These are phyloP conservation scores for Eimeria sp. DNA, from an alignment of 169 alveolate species.

Conservation along the genomic window DNA sequence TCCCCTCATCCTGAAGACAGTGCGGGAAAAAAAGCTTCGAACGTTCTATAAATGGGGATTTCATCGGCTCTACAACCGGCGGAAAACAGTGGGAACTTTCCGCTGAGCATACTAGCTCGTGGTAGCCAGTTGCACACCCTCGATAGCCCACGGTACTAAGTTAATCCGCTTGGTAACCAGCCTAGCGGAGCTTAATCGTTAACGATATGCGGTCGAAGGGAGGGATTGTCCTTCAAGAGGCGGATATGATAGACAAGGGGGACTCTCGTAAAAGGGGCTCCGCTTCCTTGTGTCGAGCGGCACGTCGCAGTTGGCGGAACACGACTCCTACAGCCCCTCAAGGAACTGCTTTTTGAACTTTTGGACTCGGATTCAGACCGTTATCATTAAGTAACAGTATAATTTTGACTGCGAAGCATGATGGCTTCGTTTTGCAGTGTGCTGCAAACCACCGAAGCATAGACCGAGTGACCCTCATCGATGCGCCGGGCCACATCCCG, in stretches of 20 bases:
- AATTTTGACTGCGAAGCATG: background rate
- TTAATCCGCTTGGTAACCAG: background rate
- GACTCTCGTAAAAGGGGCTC: background rate
- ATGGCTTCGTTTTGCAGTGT: background rate
- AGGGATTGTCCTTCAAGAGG: background rate
- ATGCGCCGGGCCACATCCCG: background rate
- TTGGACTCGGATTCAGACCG: background rate
- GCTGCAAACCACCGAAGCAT: background rate
- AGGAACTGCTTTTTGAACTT: background rate
- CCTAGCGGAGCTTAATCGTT: background rate
- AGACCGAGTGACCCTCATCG: constrained; percentile 20
- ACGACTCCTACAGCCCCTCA: background rate
- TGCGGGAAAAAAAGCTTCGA: background rate
- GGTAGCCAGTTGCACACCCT: constrained; percentile 3
- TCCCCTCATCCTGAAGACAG: constrained; percentile 14
- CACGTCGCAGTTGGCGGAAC: background rate
- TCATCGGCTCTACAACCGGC: background rate
- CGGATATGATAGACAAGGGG: background rate
- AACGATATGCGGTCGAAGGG: background rate
- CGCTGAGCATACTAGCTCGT: background rate
- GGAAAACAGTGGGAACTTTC: background rate
- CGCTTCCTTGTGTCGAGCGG: background rate
- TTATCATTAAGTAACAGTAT: background rate
- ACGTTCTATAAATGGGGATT: background rate
- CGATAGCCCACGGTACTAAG: background rate